Evolutionary conservation across 331 rosid species (phyloP).

Genomic region (Acacia pycnantha): DNA sequence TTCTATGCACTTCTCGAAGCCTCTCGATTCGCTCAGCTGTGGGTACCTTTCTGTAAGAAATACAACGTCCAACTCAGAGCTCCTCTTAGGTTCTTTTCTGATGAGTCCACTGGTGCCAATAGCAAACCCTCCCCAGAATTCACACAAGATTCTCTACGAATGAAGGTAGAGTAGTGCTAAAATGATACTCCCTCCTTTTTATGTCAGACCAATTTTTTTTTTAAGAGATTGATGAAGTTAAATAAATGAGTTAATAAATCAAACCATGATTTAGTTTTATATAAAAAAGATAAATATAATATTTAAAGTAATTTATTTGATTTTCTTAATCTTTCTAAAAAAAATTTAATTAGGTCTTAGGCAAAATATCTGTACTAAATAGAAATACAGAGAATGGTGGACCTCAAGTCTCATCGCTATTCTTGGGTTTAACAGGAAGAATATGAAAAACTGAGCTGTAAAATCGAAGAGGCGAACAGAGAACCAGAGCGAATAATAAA

Average conservation of each 20-base stretch:
- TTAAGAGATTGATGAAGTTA: too few relatives aligned
- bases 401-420: neutral
- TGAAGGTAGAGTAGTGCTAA: constrained; percentile 43
- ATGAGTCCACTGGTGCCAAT: neutral
- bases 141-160: constrained; percentile 35
- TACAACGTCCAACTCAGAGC: constrained; percentile 56
- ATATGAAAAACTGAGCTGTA: constrained; percentile 45
- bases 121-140: constrained; percentile 22
- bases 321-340: too few relatives aligned
- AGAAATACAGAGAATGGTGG: neutral
- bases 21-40: constrained; percentile 50
- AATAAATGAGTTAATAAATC: too few relatives aligned
- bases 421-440: constrained; percentile 40
- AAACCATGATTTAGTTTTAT: too few relatives aligned
- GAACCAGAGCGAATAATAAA: constrained; percentile 17
- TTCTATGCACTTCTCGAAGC: constrained; percentile 63
- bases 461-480: constrained; percentile 38
- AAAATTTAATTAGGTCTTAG: too few relatives aligned
- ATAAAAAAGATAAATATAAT: too few relatives aligned
- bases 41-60: constrained; percentile 77
- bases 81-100: constrained; percentile 56
- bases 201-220: too few relatives aligned
- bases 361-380: too few relatives aligned
- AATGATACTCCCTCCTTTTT: too few relatives aligned
- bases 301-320: too few relatives aligned